Evolutionary conservation across 1,284 basidiomycete species (phyloP).

Genomic region (Moesziomyces sp.): DNA sequence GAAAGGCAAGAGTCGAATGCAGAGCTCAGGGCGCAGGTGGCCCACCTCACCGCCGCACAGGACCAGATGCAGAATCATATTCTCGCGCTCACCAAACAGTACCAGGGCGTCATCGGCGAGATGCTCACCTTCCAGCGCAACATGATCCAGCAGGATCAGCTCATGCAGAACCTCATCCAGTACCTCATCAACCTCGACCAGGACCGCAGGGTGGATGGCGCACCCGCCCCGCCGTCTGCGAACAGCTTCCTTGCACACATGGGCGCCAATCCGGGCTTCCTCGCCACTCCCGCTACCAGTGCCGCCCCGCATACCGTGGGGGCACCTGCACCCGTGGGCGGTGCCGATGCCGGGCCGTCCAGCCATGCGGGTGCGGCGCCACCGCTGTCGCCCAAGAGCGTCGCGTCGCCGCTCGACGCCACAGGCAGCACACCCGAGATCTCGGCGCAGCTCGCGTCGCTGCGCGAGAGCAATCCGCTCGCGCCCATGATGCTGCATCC

Average conservation of each 20-base stretch:
- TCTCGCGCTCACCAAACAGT: slow-evolving; percentile 77
- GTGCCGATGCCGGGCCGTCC: too few relatives aligned
- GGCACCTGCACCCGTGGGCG: too few relatives aligned
- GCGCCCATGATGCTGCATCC: slow-evolving; percentile 46
- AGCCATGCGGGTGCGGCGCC: slow-evolving; percentile 7
- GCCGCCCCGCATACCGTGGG: too few relatives aligned
- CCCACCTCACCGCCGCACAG: slow-evolving; percentile 52
- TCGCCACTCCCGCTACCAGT: slow-evolving; percentile 14
- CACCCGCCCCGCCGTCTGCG: not conserved
- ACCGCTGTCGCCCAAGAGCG: slow-evolving; percentile 52
- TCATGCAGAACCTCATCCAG: slow-evolving; percentile 84
- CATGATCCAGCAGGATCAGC: slow-evolving; percentile 84
- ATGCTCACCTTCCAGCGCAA: slow-evolving; percentile 85
- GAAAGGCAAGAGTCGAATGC: slow-evolving; percentile 50
- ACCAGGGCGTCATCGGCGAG: slow-evolving; percentile 81
- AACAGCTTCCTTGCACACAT: slow-evolving; percentile 17
- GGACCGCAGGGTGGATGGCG: slow-evolving; percentile 16
- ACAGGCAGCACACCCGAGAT: slow-evolving; percentile 28
- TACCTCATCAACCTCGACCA: slow-evolving; percentile 75
- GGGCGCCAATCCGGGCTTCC: slow-evolving; percentile 8
- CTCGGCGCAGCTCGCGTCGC: slow-evolving; percentile 12
- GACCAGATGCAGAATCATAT: slow-evolving; percentile 69
- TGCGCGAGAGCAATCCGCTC: slow-evolving; percentile 11
- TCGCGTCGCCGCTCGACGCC: slow-evolving; percentile 34
- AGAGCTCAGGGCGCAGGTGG: slow-evolving; percentile 56